Evolutionary conservation across 2,329 filamentous ascomycete genomes (phyloP).

Genomic region (Penicillium fuscoglaucum): DNA sequence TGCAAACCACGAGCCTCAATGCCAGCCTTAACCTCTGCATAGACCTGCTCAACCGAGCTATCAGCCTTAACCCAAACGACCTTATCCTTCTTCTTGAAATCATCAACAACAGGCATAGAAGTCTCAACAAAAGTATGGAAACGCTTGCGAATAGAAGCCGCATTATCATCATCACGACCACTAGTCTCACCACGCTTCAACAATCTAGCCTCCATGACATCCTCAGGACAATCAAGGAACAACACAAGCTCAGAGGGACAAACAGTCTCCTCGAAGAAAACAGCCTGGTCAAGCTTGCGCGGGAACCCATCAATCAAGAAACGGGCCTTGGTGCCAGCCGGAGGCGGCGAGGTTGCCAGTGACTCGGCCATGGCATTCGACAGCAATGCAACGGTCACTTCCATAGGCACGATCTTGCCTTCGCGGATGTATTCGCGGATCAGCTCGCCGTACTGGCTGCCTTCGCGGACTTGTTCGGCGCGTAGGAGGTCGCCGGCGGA

Average conservation of each 20-base stretch:
- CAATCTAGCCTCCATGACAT: constrained; percentile 79
- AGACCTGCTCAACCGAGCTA: constrained; percentile 64
- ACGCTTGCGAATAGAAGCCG: constrained; percentile 91
- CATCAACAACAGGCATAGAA: constrained; percentile 93
- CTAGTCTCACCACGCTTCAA: constrained; percentile 90
- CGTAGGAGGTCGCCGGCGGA: constrained; percentile 91
- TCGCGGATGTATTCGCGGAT: constrained; percentile 94
- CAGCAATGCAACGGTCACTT: constrained; percentile 89
- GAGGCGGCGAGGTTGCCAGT: constrained; percentile 52
- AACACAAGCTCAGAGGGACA: constrained; percentile 81
- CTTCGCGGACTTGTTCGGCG: constrained; percentile 84
- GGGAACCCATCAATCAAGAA: constrained; percentile 87
- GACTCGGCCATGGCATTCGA: constrained; percentile 86
- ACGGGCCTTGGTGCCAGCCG: constrained; percentile 55
- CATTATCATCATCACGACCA: constrained; percentile 89
- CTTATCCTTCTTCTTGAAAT: constrained; percentile 72
- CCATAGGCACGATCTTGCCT: constrained; percentile 97
- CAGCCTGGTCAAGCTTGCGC: constrained; percentile 93
- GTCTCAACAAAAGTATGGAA: constrained; percentile 94
- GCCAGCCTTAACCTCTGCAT: constrained; percentile 53
- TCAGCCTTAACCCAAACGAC: constrained; percentile 80
- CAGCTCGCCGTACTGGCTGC: constrained; percentile 85
- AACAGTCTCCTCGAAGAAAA: constrained; percentile 88
- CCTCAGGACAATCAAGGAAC: constrained; percentile 92
- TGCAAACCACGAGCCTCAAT: constrained; percentile 48